Conservation (phyloP, 257 asterid genomes). For the Jaltomata sinuosa region DNA sequence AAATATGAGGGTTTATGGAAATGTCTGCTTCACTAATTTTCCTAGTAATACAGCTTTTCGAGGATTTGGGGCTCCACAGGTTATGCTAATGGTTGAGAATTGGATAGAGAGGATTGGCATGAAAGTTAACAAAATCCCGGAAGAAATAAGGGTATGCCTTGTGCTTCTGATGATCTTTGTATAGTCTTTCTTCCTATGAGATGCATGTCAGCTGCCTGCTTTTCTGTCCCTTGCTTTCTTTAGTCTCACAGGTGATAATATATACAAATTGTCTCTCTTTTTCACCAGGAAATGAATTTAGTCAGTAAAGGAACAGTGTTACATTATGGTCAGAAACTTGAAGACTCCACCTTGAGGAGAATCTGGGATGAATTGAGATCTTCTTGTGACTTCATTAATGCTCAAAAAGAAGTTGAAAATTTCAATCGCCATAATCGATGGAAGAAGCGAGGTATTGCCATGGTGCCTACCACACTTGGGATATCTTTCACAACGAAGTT, state of each 20-base stretch:
- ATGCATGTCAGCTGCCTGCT: not conserved
- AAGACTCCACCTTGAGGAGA: conserved; percentile 55
- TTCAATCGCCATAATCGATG: conserved; percentile 72
- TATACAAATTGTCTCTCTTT: not conserved
- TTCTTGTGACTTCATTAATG: conserved; percentile 40
- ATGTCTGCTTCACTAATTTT: conserved; percentile 80
- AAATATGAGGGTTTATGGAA: conserved; percentile 65
- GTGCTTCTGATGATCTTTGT: not conserved
- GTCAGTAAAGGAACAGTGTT: conserved; percentile 73
- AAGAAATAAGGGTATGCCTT: conserved; percentile 70
- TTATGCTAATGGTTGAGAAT: conserved; percentile 88
- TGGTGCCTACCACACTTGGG: conserved; percentile 90
- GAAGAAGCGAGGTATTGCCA: conserved; percentile 84
- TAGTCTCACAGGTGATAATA: not conserved
- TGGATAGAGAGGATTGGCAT: conserved; percentile 88
- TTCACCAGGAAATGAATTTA: conserved; percentile 74
- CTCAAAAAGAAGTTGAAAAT: conserved; percentile 54
- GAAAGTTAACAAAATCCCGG: conserved; percentile 74
- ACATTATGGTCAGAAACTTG: conserved; percentile 76
- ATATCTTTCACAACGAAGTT: conserved; percentile 84
- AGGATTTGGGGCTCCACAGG: conserved; percentile 98
- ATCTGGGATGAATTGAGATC: conserved; percentile 74
- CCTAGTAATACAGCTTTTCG: conserved; percentile 97
- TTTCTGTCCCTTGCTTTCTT: not conserved
- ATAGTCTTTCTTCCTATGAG: not conserved